Evolutionary conservation across 495 filamentous ascomycete genomes (phyloP).

Genomic region (Glarea lozoyensis): DNA sequence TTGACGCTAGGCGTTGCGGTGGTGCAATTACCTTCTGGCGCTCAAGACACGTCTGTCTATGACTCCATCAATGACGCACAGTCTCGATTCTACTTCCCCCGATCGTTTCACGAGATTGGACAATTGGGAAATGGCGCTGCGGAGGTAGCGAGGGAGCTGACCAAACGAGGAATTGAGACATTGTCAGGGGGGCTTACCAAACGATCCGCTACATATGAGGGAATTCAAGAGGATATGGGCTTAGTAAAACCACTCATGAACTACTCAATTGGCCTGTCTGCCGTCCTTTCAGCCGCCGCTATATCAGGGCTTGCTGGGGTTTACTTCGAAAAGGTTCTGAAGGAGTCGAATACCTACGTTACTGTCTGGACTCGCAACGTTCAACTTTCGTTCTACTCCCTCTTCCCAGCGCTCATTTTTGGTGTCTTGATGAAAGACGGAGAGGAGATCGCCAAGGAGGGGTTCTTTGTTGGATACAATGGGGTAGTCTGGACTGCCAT

Average conservation of each 20-base stretch:
- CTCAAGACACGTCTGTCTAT: slow-evolving; percentile 29
- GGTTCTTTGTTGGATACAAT: slow-evolving; percentile 93
- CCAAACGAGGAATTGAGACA: slow-evolving; percentile 33
- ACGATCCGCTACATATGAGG: slow-evolving; percentile 93
- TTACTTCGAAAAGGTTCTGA: slow-evolving; percentile 92
- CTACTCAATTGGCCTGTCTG: slow-evolving; percentile 63
- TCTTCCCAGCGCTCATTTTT: slow-evolving; percentile 78
- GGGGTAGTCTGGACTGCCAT: slow-evolving; percentile 83
- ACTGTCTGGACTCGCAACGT: slow-evolving; percentile 92
- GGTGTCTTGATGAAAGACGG: slow-evolving; percentile 85
- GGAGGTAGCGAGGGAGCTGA: slow-evolving; percentile 39
- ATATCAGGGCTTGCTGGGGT: slow-evolving; percentile 80
- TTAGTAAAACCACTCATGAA: slow-evolving; percentile 59
- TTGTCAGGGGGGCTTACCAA: slow-evolving; percentile 44
- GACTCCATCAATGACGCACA: slow-evolving; percentile 26
- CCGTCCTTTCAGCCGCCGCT: slow-evolving; percentile 65
- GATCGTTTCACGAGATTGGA: slow-evolving; percentile 57
- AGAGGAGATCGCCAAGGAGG: slow-evolving; percentile 66
- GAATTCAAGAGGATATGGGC: slow-evolving; percentile 74
- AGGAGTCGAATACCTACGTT: slow-evolving; percentile 58
- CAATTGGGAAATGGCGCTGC: slow-evolving; percentile 32
- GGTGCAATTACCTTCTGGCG: slow-evolving; percentile 70
- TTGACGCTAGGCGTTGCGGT: slow-evolving; percentile 78
- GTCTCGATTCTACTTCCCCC: slow-evolving; percentile 57
- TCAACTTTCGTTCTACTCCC: slow-evolving; percentile 84